Base-by-base conservation (phyloP, 768 basidiomycete species). In the Calocybe indica region DNA sequence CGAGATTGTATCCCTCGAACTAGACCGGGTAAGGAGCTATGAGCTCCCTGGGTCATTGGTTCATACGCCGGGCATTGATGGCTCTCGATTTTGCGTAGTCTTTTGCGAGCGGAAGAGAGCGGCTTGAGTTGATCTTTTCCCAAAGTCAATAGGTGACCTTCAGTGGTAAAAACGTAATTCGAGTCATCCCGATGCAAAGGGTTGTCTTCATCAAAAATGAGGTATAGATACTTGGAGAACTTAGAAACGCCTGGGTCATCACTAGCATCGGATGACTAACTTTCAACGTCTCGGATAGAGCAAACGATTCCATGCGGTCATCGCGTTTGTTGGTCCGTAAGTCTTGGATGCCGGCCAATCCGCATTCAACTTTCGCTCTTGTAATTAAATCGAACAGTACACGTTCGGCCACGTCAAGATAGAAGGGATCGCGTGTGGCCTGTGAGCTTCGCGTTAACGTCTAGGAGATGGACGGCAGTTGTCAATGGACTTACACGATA, bases 251-350 rank as follows among this genome's bases (percentile, higher is more conserved):
- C 37, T 45, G 29, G 36, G 37, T 15, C n/a, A 41, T 13, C 30
- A 30, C 15, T n/a, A 9, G n/a, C 5, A 50, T 45, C 9, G 33
- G 32, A 22, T 28, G 11, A 36, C 64, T 31, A 50, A 85, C 92
- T 76, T 94, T 95, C 40, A 96, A 68, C 0, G 92, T 92, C 67
- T 95, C 94, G 3, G 90, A 92, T 31, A 97, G 73, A n/a, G 82
- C 82, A 63, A 98, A 99, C 5, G 88, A 92, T 64, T 98, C 96
- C 96, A 98, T 98, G 50, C 95, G 79, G 58, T 98, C 92, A 53
- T 94, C 92, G 12, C 79, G 80, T 56, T 81, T 72, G 55, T 90
- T 88, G 30, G 73, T 82, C 37, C 84, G 73, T 2, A 97, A 75
- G 64, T 96, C 88, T 54, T 75, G 72, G 48, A 98, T 82, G 6